Conservation (phyloP, 768 basidiomycete genomes). For the Leccinum subtestaceum region DNA sequence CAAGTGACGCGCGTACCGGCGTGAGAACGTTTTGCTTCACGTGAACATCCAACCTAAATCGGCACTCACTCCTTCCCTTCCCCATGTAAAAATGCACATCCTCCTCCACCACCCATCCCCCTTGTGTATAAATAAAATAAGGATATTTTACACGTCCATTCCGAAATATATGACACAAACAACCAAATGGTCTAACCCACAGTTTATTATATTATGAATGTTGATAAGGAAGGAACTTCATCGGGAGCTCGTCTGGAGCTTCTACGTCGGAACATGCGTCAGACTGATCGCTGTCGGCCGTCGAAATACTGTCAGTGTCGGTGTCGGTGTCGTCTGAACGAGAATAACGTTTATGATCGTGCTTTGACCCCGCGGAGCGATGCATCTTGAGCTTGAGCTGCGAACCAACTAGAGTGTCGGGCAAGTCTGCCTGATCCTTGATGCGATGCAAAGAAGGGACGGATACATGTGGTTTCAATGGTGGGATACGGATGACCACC, state of each 20-base stretch:
- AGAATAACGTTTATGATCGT: conserved; percentile 20
- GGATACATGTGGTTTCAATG: conserved; percentile 12
- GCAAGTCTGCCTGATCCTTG: conserved; percentile 16
- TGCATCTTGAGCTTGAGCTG: conserved; percentile 21
- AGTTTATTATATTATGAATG: conserved; percentile 19
- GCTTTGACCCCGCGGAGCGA: conserved; percentile 17
- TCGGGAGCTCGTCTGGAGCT: conserved; percentile 27
- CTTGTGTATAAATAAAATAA: conserved; percentile 34
- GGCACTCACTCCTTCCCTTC: neutral
- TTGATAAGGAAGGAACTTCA: conserved; percentile 7
- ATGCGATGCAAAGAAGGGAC: conserved; percentile 13
- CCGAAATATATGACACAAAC: conserved; percentile 6
- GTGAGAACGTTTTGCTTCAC: conserved; percentile 19
- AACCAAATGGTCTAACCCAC: conserved; percentile 6
- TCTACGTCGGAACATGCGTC: conserved; percentile 25
- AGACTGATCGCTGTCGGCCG: conserved; percentile 25
- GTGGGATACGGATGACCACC: conserved; percentile 26
- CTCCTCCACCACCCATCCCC: neutral
- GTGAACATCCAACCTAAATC: neutral
- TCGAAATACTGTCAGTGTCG: conserved; percentile 14
- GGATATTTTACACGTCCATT: conserved; percentile 23
- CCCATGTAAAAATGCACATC: neutral
- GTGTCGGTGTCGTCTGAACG: conserved; percentile 26
- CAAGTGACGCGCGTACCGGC: conserved; percentile 14
- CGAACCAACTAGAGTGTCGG: conserved; percentile 22